phyloP scores from a whole-genome alignment of 371 early-diverging fungal genomes.

The Rhizopus sp. region DNA sequence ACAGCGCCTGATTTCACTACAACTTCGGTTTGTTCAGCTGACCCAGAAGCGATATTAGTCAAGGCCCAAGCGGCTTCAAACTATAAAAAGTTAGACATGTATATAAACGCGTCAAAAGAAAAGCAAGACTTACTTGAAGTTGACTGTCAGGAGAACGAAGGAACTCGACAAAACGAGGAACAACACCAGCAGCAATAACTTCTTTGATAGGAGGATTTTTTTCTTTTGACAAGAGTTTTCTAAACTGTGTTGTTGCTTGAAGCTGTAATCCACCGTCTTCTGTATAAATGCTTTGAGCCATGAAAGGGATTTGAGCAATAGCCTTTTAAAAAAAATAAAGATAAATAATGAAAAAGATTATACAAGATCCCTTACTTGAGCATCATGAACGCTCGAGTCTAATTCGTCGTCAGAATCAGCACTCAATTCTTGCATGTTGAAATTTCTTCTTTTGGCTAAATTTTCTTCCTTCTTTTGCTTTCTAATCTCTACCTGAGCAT shows the following conservation, averaged over 20 bases:
- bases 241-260: conserved; percentile 88
- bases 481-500: conserved; percentile 91
- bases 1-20: conserved; percentile 96
- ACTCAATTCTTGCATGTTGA: conserved; percentile 53
- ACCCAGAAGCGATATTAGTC: conserved; percentile 99
- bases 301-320: conserved; percentile 62
- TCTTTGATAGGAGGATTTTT: conserved; percentile 98
- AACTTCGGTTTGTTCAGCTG: conserved; percentile 92
- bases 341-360: neutral
- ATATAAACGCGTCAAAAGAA: neutral
- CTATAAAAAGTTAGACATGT: conserved; percentile 45
- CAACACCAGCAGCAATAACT: conserved; percentile 93
- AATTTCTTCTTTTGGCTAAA: conserved; percentile 89
- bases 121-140: conserved; percentile 73
- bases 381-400: conserved; percentile 45
- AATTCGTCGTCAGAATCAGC: conserved; percentile 87
- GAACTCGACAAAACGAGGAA: conserved; percentile 96
- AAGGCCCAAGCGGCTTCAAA: conserved; percentile 99
- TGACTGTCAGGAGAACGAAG: conserved; percentile 75
- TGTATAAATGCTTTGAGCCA: conserved; percentile 80
- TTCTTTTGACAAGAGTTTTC: conserved; percentile 98
- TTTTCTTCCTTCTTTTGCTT: conserved; percentile 95
- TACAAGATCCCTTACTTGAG: conserved; percentile 45
- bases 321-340: conserved; percentile 23
- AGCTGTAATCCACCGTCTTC: conserved; percentile 76